These are phyloP conservation scores for Paracamarosporium sp. DNA, from an alignment of 2,329 filamentous ascomycete species.

Conservation along the genomic window DNA sequence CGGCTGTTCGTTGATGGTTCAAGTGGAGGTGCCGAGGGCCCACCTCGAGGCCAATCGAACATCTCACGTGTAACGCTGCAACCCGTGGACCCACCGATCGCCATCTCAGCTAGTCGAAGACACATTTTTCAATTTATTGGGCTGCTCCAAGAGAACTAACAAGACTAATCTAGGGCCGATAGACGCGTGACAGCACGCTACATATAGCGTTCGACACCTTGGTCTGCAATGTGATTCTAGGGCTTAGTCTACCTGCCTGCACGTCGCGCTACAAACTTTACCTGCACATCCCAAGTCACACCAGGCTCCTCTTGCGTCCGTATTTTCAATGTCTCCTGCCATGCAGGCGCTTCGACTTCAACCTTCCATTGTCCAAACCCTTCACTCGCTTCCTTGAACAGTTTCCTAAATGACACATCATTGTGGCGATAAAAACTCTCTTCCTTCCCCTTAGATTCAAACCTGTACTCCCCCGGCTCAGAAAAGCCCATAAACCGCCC, in stretches of 20 bases:
- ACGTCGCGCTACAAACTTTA: neutral
- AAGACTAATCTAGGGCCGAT: neutral
- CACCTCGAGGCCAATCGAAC: neutral
- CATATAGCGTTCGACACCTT: no score
- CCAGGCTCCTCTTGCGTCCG: neutral
- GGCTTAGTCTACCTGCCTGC: neutral
- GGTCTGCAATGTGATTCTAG: no score
- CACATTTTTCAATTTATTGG: neutral
- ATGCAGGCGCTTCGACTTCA: neutral
- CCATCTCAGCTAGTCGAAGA: neutral
- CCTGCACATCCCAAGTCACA: neutral
- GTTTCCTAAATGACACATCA: neutral
- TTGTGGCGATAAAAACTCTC: neutral
- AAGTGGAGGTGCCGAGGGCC: neutral
- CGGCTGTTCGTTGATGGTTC: neutral
- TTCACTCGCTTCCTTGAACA: neutral
- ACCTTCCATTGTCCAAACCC: neutral
- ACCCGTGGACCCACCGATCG: neutral
- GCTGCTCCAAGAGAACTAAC: neutral
- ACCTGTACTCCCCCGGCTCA: neutral
- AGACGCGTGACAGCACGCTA: no score
- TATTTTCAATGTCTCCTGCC: neutral
- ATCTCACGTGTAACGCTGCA: neutral
- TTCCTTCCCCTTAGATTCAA: neutral
- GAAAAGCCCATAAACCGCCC: neutral